Conservation (phyloP, 2,329 filamentous ascomycete species). For the Colletotrichum sp. region DNA sequence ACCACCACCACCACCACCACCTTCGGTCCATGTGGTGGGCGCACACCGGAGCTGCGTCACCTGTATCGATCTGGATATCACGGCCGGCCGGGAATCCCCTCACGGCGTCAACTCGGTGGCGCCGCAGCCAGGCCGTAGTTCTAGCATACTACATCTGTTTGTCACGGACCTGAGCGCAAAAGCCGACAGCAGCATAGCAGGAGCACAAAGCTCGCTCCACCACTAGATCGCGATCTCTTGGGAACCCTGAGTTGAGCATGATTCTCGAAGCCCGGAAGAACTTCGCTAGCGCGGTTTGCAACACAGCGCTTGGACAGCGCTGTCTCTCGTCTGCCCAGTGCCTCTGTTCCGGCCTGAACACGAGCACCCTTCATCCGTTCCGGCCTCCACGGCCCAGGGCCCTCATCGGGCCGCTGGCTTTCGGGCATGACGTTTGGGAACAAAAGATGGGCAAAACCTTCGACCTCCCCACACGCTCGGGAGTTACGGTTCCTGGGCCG, state of each 20-base stretch:
- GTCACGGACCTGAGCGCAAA: background rate
- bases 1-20: background rate
- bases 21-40: background rate
- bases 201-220: background rate
- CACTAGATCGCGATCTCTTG: background rate
- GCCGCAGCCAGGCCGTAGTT: background rate
- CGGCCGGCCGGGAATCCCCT: constrained; percentile 10
- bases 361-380: constrained; percentile 6
- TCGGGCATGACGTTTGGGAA: constrained; percentile 5
- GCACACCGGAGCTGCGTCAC: constrained; percentile 2
- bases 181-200: background rate
- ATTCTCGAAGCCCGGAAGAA: constrained; percentile 15
- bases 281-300: background rate
- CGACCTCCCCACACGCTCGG: background rate
- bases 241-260: constrained; percentile 5
- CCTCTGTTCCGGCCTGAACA: background rate
- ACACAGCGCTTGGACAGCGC: background rate
- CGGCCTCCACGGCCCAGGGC: background rate
- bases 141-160: background rate
- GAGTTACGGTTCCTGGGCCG: background rate
- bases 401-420: background rate
- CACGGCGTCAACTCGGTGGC: background rate
- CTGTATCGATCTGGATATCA: constrained; percentile 6
- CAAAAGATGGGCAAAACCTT: background rate
- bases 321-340: background rate